phyloP scores from a whole-genome alignment of 768 basidiomycete genomes.

The Cyclocybe aegerita region DNA sequence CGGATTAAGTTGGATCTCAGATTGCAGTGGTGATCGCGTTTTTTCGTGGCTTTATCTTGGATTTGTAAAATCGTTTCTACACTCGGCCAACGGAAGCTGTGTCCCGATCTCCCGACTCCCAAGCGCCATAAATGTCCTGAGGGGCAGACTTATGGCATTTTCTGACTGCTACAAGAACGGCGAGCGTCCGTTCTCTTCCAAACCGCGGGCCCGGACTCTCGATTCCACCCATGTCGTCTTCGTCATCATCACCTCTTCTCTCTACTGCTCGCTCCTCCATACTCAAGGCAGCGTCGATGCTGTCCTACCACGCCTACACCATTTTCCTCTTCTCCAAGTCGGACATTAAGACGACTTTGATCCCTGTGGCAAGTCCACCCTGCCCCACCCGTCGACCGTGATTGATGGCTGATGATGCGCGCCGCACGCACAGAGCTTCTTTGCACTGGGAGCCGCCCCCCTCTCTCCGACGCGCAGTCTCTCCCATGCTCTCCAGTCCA shows the following conservation, averaged over 20 bases:
- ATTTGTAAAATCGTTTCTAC: slow-evolving; percentile 9
- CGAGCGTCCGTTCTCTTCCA: not conserved
- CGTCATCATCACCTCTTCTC: not conserved
- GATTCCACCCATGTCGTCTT: slow-evolving; percentile 13
- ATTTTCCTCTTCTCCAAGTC: slow-evolving; percentile 43
- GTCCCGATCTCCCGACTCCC: slow-evolving; percentile 11
- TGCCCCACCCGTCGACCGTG: not conserved
- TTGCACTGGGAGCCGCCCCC: slow-evolving; percentile 23
- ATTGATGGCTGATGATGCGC: not conserved
- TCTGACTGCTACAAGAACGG: slow-evolving; percentile 13
- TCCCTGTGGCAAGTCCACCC: slow-evolving; percentile 41
- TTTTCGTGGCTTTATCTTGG: slow-evolving; percentile 10
- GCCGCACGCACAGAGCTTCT: slow-evolving; percentile 16
- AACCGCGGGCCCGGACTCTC: slow-evolving; percentile 1
- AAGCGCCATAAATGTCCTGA: slow-evolving; percentile 12
- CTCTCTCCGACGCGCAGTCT: slow-evolving; percentile 15
- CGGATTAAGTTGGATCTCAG: slow-evolving; percentile 10
- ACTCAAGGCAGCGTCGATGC: slow-evolving; percentile 3
- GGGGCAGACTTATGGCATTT: slow-evolving; percentile 14
- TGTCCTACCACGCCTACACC: slow-evolving; percentile 21
- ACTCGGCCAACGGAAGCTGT: slow-evolving; percentile 7
- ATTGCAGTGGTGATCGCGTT: slow-evolving; percentile 1
- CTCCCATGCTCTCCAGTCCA: slow-evolving; percentile 22
- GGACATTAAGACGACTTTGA: slow-evolving; percentile 44
- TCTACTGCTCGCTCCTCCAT: slow-evolving; percentile 7